Evolutionary conservation across 495 filamentous ascomycete species (phyloP).

Genomic region (Xanthoparmelia taractica): DNA sequence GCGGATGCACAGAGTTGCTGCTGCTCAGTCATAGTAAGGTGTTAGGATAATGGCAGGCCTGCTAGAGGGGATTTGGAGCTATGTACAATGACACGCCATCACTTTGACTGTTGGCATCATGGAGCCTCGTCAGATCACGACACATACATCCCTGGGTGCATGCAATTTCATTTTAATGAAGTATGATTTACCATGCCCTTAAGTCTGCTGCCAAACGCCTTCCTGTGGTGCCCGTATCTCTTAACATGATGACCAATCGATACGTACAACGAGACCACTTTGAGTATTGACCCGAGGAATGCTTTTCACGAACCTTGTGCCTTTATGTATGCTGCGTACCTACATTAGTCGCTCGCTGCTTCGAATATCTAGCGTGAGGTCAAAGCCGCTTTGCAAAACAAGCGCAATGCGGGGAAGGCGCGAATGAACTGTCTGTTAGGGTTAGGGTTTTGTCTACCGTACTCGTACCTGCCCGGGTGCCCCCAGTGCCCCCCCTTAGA

Average conservation of each 20-base stretch:
- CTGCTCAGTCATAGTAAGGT: not conserved
- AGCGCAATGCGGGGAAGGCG: not conserved
- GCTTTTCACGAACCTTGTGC: not conserved
- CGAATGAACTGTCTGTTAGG: not conserved
- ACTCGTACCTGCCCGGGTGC: too few species aligned
- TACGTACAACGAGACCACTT: not conserved
- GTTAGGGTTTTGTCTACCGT: too few species aligned
- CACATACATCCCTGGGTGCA: not conserved
- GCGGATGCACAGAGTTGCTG: not conserved
- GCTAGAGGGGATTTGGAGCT: conserved; percentile 1
- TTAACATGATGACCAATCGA: not conserved
- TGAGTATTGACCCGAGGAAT: not conserved
- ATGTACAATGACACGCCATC: not conserved
- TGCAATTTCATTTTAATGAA: not conserved
- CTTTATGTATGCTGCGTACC: not conserved
- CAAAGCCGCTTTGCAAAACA: not conserved
- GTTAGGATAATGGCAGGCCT: not conserved
- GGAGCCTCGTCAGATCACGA: not conserved
- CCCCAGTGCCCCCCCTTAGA: too few species aligned
- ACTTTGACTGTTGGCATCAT: not conserved
- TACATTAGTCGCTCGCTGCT: not conserved
- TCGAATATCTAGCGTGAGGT: not conserved
- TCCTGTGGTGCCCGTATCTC: not conserved
- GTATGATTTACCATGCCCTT: not conserved
- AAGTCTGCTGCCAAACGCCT: not conserved